Evolutionary conservation across 108 stramenopile species (phyloP), one percentile per base, ranked within the genome.

Genomic region (Thalassiosira profunda): DNA sequence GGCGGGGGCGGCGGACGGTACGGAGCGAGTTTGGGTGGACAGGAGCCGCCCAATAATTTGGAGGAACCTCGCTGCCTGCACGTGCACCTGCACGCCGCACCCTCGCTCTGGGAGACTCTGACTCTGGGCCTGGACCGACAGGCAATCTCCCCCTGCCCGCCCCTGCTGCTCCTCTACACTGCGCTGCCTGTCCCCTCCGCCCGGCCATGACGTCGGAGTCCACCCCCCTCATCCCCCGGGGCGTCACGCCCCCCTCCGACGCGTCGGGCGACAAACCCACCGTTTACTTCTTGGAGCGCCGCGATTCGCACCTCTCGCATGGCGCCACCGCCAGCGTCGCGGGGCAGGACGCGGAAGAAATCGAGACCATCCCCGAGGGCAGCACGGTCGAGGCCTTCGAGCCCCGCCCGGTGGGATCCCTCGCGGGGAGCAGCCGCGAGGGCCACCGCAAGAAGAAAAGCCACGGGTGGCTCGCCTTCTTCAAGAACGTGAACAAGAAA

Each of bases 281-380:
- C 36, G 67, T 76, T 23, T 76, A 76, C 38, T 76, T 76, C 44
- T 38, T 68, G 5, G 75, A 76, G 49, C 53, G 67, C 0, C 67
- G 59, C 0, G 66, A 76, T 28, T 68, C 67, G 0, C 61, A 41
- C 4, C 34, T 24, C 11, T 15, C 48, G 6, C 44, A 42, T 20
- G 28, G 14, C 59, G 11, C 49, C 51, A 51, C 48, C 15, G 28
- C 8, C 14, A 24, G 51, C 48, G 31, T 20, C 24, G 31, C 30
- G 12, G 28, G 37, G 30, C 43, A 35, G 23, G 75, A 76, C 30
- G 67, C 67, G n/a, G 75, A 67, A 36, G 74, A 68, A 35, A 73
- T 82, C 48, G 84, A 85, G 47, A 76, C 64, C 2, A 10, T 86
- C 23, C 85, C 85, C 17, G 68, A 71, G 40, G 85, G 85, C 0